These are phyloP conservation scores for Nothopassalora personata DNA, from an alignment of 2,329 filamentous ascomycete species.

Conservation along the genomic window DNA sequence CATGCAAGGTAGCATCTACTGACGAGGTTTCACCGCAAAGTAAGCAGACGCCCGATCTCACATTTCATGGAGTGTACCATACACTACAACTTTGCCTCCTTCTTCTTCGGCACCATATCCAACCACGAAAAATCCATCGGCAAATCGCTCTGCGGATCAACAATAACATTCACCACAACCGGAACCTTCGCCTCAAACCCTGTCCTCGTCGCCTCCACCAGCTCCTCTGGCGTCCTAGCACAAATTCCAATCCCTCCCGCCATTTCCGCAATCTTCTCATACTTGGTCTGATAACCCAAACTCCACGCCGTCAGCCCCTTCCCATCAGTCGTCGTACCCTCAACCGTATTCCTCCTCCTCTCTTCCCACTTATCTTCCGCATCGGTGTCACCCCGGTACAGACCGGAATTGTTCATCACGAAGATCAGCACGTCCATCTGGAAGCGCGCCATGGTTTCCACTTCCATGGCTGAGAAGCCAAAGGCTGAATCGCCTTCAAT, in stretches of 20 bases:
- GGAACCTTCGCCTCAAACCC: conserved; percentile 47
- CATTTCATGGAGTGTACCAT: conserved; percentile 7
- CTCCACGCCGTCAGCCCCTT: conserved; percentile 46
- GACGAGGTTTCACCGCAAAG: too few species aligned
- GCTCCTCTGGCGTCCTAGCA: conserved; percentile 48
- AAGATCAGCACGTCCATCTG: conserved; percentile 43
- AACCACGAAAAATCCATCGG: conserved; percentile 29
- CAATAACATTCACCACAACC: conserved; percentile 52
- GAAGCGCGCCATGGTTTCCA: conserved; percentile 53
- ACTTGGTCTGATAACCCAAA: conserved; percentile 49
- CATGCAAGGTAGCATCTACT: too few species aligned
- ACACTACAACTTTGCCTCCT: conserved; percentile 17
- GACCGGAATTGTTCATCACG: conserved; percentile 43
- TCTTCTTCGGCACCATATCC: conserved; percentile 27
- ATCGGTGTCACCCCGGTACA: conserved; percentile 37
- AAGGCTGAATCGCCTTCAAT: conserved; percentile 54
- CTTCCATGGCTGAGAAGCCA: conserved; percentile 51
- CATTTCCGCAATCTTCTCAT: conserved; percentile 52
- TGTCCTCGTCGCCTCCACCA: conserved; percentile 46
- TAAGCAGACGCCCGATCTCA: neutral
- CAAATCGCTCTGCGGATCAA: conserved; percentile 37
- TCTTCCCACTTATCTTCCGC: conserved; percentile 40
- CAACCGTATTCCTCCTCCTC: conserved; percentile 39
- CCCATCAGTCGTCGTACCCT: conserved; percentile 30
- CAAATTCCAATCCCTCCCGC: conserved; percentile 51